These are phyloP conservation scores for Actinidia chinensis DNA, from an alignment of 179 eudicot genomes.

Conservation along the genomic window DNA sequence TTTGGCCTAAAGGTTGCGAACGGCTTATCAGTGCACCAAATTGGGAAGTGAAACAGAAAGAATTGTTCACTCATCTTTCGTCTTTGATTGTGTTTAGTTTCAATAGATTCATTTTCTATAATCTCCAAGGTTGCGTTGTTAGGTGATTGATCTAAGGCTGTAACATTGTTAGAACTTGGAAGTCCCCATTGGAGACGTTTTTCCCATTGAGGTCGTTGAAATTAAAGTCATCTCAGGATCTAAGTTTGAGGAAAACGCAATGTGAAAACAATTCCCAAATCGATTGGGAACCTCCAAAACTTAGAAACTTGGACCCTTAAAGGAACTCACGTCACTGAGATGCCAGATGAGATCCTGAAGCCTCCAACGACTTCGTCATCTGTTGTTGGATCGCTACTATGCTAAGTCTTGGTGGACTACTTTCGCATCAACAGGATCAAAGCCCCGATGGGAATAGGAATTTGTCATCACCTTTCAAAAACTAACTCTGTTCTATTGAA, in stretches of 20 bases:
- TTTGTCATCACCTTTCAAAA: too few relatives aligned
- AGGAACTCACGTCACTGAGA: not conserved
- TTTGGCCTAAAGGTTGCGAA: constrained; percentile 7
- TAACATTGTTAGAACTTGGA: constrained; percentile 23
- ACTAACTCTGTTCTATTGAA: too few relatives aligned
- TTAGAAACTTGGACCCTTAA: constrained; percentile 25
- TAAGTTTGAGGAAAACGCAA: constrained; percentile 19
- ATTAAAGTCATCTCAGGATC: constrained; percentile 16
- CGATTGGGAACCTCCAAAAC: constrained; percentile 19
- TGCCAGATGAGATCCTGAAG: constrained; percentile 21
- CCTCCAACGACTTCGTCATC: constrained; percentile 22
- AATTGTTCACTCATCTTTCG: constrained; percentile 10
- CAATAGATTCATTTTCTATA: not conserved
- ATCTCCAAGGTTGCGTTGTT: not conserved
- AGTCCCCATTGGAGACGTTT: constrained; percentile 4
- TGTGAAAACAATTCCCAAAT: constrained; percentile 17
- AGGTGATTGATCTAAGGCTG: constrained; percentile 8
- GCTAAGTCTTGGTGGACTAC: not conserved
- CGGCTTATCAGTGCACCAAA: constrained; percentile 16
- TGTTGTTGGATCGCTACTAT: not conserved
- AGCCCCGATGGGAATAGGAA: too few relatives aligned
- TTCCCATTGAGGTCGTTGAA: not conserved
- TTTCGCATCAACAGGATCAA: too few relatives aligned
- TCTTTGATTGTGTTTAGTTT: constrained; percentile 12
- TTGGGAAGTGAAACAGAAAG: not conserved